Percentiles rank a stretch among this genome's conserved stretches.
These are phyloP conservation scores for Suillus weaverae DNA, from an alignment of 768 basidiomycete species.

Conservation along the genomic window DNA sequence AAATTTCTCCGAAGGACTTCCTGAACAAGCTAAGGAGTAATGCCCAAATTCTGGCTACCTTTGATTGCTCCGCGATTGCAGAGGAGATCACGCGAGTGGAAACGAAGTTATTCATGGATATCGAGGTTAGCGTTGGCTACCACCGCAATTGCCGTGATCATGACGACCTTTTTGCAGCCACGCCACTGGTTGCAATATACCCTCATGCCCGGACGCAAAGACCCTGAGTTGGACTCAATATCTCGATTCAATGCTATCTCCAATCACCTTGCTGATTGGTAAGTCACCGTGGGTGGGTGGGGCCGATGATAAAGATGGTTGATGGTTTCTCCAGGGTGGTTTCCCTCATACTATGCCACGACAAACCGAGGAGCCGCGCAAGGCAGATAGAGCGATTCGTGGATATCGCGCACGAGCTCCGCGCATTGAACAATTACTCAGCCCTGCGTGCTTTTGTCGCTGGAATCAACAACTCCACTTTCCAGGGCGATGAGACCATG, in stretches of 20 bases:
- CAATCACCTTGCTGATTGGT: constrained; percentile 87
- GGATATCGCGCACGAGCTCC: constrained; percentile 76
- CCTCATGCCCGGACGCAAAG: constrained; percentile 66
- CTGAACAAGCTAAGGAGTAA: constrained; percentile 62
- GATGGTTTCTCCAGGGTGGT: constrained; percentile 64
- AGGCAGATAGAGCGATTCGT: constrained; percentile 88
- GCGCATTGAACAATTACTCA: constrained; percentile 89
- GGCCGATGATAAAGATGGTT: constrained; percentile 5
- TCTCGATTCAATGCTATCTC: constrained; percentile 72
- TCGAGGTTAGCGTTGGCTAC: constrained; percentile 55
- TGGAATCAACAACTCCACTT: constrained; percentile 83
- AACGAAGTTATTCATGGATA: constrained; percentile 66
- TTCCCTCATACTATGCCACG: constrained; percentile 87
- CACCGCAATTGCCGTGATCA: neutral
- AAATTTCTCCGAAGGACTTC: constrained; percentile 53
- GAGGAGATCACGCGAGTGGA: constrained; percentile 83
- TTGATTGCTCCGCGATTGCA: constrained; percentile 70
- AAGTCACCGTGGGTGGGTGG: constrained; percentile 21
- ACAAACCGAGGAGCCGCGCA: constrained; percentile 71
- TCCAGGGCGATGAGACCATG: constrained; percentile 75
- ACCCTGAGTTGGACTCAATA: constrained; percentile 66
- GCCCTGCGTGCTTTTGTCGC: constrained; percentile 91
- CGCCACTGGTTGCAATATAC: constrained; percentile 86
- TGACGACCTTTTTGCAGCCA: constrained; percentile 49
- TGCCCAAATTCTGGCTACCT: constrained; percentile 54